Percentiles rank a stretch among this genome's conserved stretches.
phyloP scores from a whole-genome alignment of 371 early-diverging fungal species.

The Vairimorpha necatrix region DNA sequence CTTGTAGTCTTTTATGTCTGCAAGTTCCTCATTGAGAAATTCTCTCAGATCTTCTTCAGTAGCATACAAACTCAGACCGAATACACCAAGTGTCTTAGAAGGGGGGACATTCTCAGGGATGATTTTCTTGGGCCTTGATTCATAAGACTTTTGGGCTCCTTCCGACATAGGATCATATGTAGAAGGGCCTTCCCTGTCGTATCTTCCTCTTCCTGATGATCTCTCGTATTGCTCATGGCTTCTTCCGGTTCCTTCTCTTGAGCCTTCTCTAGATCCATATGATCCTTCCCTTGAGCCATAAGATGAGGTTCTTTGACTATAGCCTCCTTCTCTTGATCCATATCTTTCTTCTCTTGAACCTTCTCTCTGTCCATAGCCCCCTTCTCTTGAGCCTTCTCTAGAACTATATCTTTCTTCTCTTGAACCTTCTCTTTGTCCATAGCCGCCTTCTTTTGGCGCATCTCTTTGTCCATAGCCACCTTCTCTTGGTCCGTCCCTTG shows the following conservation, averaged over 20 bases:
- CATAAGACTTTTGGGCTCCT: not conserved
- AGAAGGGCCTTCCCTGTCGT: not conserved
- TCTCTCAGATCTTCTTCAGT: conserved; percentile 54
- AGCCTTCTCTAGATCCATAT: conserved; percentile 1
- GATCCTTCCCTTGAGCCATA: not conserved
- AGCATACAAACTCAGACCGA: conserved; percentile 51
- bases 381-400: not conserved
- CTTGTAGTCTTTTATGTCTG: conserved; percentile 40
- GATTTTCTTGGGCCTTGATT: not conserved
- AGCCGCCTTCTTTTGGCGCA: not conserved
- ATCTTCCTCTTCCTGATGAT: not conserved
- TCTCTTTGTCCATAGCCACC: not conserved
- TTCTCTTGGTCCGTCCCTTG: not conserved
- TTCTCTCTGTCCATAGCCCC: not conserved
- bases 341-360: not conserved
- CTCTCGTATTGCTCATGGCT: not conserved
- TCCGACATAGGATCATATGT: not conserved
- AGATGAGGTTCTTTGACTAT: not conserved
- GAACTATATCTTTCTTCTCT: not conserved
- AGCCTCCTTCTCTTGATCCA: not conserved
- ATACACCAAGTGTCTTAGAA: conserved; percentile 55
- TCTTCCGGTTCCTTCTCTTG: not conserved
- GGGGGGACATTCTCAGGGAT: conserved; percentile 41
- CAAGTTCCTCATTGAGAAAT: conserved; percentile 52
- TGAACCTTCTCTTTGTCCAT: not conserved